phyloP scores from a whole-genome alignment of 495 filamentous ascomycete species.

The Neurospora sublineolata region DNA sequence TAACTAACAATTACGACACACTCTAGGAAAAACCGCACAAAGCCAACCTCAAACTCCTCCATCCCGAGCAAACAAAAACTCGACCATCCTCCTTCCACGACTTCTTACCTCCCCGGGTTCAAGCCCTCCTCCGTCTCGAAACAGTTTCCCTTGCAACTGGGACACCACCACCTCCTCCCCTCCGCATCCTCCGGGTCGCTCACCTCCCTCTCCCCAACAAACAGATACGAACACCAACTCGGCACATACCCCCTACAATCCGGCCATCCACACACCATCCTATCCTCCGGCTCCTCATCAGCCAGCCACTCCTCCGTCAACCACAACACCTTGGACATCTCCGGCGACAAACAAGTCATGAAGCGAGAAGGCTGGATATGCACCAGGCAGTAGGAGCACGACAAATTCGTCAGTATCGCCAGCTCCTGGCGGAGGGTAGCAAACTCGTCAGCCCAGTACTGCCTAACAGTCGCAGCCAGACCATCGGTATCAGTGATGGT shows the following conservation, averaged over 20 bases:
- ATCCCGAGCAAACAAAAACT: neutral
- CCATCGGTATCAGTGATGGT: neutral
- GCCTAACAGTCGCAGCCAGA: neutral
- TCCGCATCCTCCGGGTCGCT: neutral
- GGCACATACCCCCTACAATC: constrained; percentile 9
- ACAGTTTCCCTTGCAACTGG: constrained; percentile 4
- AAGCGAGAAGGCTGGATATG: constrained; percentile 2
- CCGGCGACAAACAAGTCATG: constrained; percentile 1
- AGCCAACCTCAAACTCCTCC: neutral
- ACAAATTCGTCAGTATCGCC: neutral
- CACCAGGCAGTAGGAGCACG: constrained; percentile 1
- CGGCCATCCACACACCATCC: constrained; percentile 8
- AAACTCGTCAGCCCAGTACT: neutral
- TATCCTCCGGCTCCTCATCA: neutral
- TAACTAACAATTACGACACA: neutral
- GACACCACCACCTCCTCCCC: constrained; percentile 2
- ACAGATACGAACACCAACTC: neutral
- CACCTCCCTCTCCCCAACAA: neutral
- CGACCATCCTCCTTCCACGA: neutral
- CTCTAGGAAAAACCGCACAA: neutral
- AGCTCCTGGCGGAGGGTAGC: neutral
- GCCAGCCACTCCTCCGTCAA: constrained; percentile 1
- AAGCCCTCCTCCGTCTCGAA: neutral
- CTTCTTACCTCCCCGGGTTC: neutral
- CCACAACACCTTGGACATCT: constrained; percentile 1